phyloP scores from a whole-genome alignment of 768 basidiomycete species.

The Amyloporia xantha region DNA sequence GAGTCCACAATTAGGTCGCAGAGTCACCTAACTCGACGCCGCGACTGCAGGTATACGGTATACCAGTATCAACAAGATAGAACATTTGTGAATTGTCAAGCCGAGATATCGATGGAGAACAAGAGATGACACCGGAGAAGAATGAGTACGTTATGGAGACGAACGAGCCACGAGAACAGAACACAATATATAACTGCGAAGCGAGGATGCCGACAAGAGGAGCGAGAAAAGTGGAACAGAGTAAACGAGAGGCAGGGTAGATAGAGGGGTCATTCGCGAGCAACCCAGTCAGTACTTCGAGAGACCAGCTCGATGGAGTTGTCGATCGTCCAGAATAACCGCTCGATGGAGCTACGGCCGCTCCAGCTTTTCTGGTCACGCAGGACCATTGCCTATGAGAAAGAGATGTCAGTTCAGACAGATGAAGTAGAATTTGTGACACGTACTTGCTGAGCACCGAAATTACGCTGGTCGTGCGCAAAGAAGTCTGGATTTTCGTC shows the following conservation, averaged over 20 bases:
- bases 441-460: slow-evolving; percentile 91
- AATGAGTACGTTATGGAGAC: slow-evolving; percentile 7
- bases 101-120: not conserved
- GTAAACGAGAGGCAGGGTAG: slow-evolving; percentile 1
- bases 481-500: slow-evolving; percentile 90
- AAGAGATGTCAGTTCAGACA: slow-evolving; percentile 3
- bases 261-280: slow-evolving; percentile 19
- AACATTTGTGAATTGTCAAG: not conserved
- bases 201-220: not conserved
- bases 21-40: not conserved
- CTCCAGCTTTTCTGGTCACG: slow-evolving; percentile 97
- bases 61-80: slow-evolving; percentile 1
- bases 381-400: slow-evolving; percentile 81
- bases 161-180: not conserved
- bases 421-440: too few relatives aligned
- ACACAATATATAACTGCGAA: slow-evolving; percentile 5
- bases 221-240: not conserved
- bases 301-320: slow-evolving; percentile 83
- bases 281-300: slow-evolving; percentile 81
- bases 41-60: not conserved
- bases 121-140: not conserved
- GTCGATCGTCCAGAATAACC: slow-evolving; percentile 89
- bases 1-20: not conserved
- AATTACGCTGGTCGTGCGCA: slow-evolving; percentile 89
- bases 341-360: slow-evolving; percentile 82